Base-by-base conservation (phyloP, 2,329 filamentous ascomycete species). In the Leptosphaerulina australis region DNA sequence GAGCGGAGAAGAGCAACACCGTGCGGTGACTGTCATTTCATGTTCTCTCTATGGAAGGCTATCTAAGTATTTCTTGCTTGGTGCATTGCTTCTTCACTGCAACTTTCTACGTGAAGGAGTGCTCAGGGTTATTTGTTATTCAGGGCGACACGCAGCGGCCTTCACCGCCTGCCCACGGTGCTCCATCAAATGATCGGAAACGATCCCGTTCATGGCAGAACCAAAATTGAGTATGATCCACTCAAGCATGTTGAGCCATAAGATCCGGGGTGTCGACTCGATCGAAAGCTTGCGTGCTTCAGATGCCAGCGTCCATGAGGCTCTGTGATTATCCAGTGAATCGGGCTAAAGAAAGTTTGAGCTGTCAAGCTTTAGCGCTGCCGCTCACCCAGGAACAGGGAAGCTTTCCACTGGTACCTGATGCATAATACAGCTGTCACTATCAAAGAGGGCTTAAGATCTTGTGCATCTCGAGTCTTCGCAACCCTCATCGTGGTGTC, bases 271-370 rank as follows among this genome's bases (percentile, higher is more conserved):
- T 45, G 31, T 11, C 14, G 18, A 31, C 20, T 55, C 37, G 26
- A 39, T 43, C 49, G 47, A 50, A 47, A 45, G 29, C 38, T 43
- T 51, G 46, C 46, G 33, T 52, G 49, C 44, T 55, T 40, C 50
- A 51, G 47, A 55, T 52, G 53, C 36, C 48, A 44, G 40, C 35
- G 48, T 34, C 20, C 43, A 35, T 60, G 60, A 62, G 60, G 58
- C 62, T 58, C 56, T 58, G 53, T 50, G 52, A 38, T 29, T 40
- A 12, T 50, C n/a, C n/a, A n/a, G n/a, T n/a, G n/a, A n/a, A n/a
- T n/a, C 58, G 49, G 49, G 46, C 52, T 44, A 59, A 56, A 48
- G 54, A 61, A 53, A 20, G 28, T 58, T 61, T 20, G 18, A 50
- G 24, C 53, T 51, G 49, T 53, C 49, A 55, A 50, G 44, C 39